These are phyloP conservation scores for Pleurotus citrinopileatus DNA, from an alignment of 768 basidiomycete genomes.

Conservation along the genomic window DNA sequence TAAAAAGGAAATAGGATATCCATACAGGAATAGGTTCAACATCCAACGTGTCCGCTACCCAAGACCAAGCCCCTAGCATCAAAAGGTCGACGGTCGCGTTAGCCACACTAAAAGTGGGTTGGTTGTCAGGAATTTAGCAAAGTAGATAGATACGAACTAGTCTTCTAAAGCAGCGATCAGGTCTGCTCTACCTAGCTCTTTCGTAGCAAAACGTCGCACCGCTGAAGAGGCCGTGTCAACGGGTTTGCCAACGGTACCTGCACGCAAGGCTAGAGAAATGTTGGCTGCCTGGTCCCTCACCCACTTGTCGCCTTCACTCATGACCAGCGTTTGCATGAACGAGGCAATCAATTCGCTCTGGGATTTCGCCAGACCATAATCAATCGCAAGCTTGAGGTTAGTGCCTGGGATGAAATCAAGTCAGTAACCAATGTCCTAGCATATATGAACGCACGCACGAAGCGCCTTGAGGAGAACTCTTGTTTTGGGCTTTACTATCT, in stretches of 20 bases:
- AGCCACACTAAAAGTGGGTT: conserved; percentile 54
- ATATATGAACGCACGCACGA: conserved; percentile 39
- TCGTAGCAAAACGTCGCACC: conserved; percentile 86
- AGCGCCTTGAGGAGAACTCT: conserved; percentile 74
- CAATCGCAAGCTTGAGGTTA: conserved; percentile 91
- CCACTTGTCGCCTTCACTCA: conserved; percentile 96
- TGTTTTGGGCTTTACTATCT: conserved; percentile 67
- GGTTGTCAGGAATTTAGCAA: not conserved
- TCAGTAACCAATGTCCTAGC: not conserved
- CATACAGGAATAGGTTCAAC: conserved; percentile 74
- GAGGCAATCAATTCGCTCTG: conserved; percentile 87
- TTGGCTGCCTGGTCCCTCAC: conserved; percentile 68
- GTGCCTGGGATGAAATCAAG: conserved; percentile 45
- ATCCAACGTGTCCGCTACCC: conserved; percentile 53
- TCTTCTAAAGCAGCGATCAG: conserved; percentile 84
- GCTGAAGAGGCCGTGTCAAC: conserved; percentile 71
- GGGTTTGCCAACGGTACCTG: conserved; percentile 67
- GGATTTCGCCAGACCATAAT: conserved; percentile 77
- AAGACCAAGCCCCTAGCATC: conserved; percentile 79
- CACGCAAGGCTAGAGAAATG: conserved; percentile 66
- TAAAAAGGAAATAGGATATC: conserved; percentile 4
- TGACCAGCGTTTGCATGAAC: conserved; percentile 91
- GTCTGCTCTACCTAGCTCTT: conserved; percentile 75
- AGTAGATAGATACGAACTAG: conserved; percentile 55
- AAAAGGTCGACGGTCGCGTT: conserved; percentile 88